Percentiles rank a stretch among this genome's conserved stretches.
phyloP scores from a whole-genome alignment of 2,329 filamentous ascomycete genomes.

The Xylaria sp. region DNA sequence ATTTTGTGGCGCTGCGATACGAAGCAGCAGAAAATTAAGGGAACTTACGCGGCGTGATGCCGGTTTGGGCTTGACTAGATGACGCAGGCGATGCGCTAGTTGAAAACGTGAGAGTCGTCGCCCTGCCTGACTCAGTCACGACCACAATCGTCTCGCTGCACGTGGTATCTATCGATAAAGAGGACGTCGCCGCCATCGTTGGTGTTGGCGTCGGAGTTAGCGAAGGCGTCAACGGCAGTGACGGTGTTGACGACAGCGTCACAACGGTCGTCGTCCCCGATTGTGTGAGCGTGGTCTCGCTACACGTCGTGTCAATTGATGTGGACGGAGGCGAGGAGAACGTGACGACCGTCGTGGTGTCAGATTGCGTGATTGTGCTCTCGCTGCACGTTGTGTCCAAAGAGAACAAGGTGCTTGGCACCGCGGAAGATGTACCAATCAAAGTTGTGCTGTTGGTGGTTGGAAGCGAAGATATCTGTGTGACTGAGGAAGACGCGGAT shows the following conservation, averaged over 20 bases:
- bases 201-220: slow-evolving; percentile 4
- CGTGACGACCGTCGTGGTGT: slow-evolving; percentile 34
- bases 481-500: slow-evolving; percentile 16
- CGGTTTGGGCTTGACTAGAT: slow-evolving; percentile 24
- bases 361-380: slow-evolving; percentile 38
- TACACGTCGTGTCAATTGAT: slow-evolving; percentile 29
- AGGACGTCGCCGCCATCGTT: slow-evolving; percentile 15
- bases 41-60: slow-evolving; percentile 38
- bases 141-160: slow-evolving; percentile 36
- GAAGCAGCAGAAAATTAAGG: background rate
- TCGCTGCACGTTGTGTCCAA: slow-evolving; percentile 40
- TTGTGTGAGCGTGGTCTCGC: slow-evolving; percentile 22
- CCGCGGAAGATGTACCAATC: slow-evolving; percentile 19
- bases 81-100: slow-evolving; percentile 24
- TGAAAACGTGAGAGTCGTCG: slow-evolving; percentile 26
- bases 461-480: slow-evolving; percentile 19
- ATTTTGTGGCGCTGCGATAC: background rate
- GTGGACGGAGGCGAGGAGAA: slow-evolving; percentile 15
- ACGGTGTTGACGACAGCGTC: slow-evolving; percentile 15
- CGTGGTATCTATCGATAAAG: slow-evolving; percentile 34
- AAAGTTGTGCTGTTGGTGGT: slow-evolving; percentile 17
- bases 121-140: slow-evolving; percentile 33
- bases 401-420: slow-evolving; percentile 28
- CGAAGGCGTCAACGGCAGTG: background rate
- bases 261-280: slow-evolving; percentile 8